Base-by-base conservation (phyloP, 345 rosid species). In the Citrus trifoliata region DNA sequence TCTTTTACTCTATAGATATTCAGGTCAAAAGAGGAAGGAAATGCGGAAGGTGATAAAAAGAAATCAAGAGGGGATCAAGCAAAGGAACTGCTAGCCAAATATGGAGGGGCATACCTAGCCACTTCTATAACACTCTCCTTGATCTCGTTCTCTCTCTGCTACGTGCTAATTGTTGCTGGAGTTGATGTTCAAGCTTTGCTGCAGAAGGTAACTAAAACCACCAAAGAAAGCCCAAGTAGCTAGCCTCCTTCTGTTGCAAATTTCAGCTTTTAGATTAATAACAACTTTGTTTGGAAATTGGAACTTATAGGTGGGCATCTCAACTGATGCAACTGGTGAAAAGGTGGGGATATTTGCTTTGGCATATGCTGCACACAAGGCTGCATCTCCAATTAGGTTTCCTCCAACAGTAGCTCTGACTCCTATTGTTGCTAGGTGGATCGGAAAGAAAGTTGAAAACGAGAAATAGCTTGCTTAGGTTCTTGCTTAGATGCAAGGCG, bases 51-150 rank as follows among this genome's bases (percentile, higher is more conserved):
- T 0, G 88, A 56, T 64, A 73, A 85, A 75, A 87, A 85, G 86
- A 92, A 88, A 77, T 88, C 97, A 10, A 92, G 86, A 64, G 89
- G 93, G 46, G 94, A 92, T 48, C 85, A 95, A 81, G 96, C 98
- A 1, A 93, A 93, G 71, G 97, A 95, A 80, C 88, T 93, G 33
- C 88, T 92, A 13, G 84, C 92, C 1, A 93, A 92, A 79, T 91
- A 95, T 70, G 99, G 99, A 62, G 99, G 99, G 82, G 99, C 99
- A 67, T 93, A 95, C 78, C 86, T 95, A 8, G 98, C 96, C 40
- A 95, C 98, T 9, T 95, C 99, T 53, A 90, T 95, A 61, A 91
- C 98, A 27, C 97, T 95, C 65, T 93, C 99, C 5, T 75, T 92
- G 82, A 87, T 95, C 77, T 93, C 98, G 5, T 95, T 92, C 88